phyloP scores from a whole-genome alignment of 176 grass and related monocot genomes.

The Echinochloa phyllopogon region DNA sequence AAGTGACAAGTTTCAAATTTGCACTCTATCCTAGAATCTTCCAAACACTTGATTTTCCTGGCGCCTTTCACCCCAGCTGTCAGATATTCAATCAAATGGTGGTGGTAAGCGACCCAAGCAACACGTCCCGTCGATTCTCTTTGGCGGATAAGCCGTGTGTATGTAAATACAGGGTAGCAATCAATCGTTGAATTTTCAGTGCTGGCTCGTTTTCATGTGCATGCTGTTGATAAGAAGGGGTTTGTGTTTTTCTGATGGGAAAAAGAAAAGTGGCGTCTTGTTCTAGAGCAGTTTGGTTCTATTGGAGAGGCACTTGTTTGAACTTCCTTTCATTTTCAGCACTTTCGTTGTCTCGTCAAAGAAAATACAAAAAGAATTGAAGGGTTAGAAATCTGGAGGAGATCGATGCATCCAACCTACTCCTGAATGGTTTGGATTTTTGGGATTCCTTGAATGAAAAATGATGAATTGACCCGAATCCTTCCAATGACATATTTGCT shows the following conservation, averaged over 20 bases:
- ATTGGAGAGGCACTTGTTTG: slow-evolving; percentile 16
- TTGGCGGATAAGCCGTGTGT: slow-evolving; percentile 19
- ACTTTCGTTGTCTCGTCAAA: slow-evolving; percentile 40
- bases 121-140: slow-evolving; percentile 20
- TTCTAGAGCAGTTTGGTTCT: slow-evolving; percentile 46
- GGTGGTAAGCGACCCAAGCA: slow-evolving; percentile 18
- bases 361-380: background rate
- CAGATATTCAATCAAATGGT: slow-evolving; percentile 16
- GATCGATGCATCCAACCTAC: slow-evolving; percentile 42
- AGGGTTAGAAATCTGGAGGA: background rate
- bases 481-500: slow-evolving; percentile 28
- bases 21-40: slow-evolving; percentile 10
- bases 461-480: slow-evolving; percentile 1
- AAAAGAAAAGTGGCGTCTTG: slow-evolving; percentile 39
- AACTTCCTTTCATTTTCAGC: slow-evolving; percentile 45
- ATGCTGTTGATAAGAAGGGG: slow-evolving; percentile 47
- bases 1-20: slow-evolving; percentile 32
- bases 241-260: slow-evolving; percentile 11
- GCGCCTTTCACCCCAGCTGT: slow-evolving; percentile 26
- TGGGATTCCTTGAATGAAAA: slow-evolving; percentile 29
- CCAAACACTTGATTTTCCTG: slow-evolving; percentile 38
- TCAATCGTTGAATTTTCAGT: slow-evolving; percentile 36
- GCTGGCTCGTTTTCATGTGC: slow-evolving; percentile 48
- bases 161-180: slow-evolving; percentile 20
- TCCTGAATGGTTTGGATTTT: slow-evolving; percentile 11